Evolutionary conservation across 352 stramenopile genomes (phyloP).

Genomic region (Phytophthora cryptogea): DNA sequence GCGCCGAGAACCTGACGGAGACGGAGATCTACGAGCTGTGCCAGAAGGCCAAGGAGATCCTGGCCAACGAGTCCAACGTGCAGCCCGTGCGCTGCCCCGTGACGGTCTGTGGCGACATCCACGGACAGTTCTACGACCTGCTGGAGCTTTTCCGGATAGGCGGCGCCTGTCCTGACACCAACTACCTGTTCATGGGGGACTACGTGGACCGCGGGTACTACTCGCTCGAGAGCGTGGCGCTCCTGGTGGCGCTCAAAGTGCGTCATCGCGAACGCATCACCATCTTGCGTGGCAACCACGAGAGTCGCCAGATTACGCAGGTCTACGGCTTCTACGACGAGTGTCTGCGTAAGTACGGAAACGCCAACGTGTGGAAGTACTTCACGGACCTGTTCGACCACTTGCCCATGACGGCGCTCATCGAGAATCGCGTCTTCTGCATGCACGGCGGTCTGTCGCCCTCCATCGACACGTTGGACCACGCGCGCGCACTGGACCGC

Average conservation of each 20-base stretch:
- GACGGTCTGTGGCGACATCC: constrained; percentile 89
- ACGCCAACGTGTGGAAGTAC: constrained; percentile 92
- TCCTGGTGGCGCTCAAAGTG: constrained; percentile 87
- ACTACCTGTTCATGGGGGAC: constrained; percentile 93
- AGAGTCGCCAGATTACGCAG: constrained; percentile 80
- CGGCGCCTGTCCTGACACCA: constrained; percentile 85
- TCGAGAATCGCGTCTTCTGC: constrained; percentile 90
- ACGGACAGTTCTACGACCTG: constrained; percentile 91
- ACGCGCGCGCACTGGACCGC: constrained; percentile 80
- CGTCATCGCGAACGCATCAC: constrained; percentile 87
- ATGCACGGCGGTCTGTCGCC: constrained; percentile 90
- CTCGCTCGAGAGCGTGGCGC: constrained; percentile 82
- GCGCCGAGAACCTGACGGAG: constrained; percentile 89
- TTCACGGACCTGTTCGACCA: constrained; percentile 91
- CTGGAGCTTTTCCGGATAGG: constrained; percentile 91
- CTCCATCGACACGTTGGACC: constrained; percentile 89
- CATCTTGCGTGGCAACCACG: constrained; percentile 83
- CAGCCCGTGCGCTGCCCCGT: constrained; percentile 86
- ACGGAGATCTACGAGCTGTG: constrained; percentile 90
- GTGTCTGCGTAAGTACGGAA: constrained; percentile 95
- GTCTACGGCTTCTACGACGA: constrained; percentile 88
- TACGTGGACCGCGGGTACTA: constrained; percentile 92
- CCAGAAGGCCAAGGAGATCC: constrained; percentile 90
- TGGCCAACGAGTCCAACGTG: constrained; percentile 84
- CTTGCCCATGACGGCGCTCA: constrained; percentile 87